A percentile compares a stretch with the other conserved stretches of the same genome.
These are phyloP conservation scores for Chlorella variabilis DNA, from an alignment of 163 green algal genomes.

Conservation along the genomic window DNA sequence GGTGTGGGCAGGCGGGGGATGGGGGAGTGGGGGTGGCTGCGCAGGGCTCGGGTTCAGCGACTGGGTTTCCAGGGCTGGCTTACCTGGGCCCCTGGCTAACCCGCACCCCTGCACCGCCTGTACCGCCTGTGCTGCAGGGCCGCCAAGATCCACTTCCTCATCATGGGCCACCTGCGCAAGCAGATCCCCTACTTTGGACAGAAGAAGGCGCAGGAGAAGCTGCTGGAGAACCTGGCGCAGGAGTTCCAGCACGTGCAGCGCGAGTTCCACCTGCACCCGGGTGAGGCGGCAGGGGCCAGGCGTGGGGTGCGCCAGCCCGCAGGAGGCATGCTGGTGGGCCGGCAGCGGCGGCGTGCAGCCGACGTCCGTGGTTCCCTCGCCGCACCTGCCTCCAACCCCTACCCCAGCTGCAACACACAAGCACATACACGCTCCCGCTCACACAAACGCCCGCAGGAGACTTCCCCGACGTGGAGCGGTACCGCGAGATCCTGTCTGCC, in stretches of 20 bases:
- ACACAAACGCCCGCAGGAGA: conserved; percentile 81
- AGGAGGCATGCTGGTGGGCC: neutral
- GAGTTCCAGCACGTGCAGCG: conserved; percentile 90
- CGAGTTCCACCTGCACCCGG: conserved; percentile 89
- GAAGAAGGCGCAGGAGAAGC: conserved; percentile 84
- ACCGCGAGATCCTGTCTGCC: conserved; percentile 82
- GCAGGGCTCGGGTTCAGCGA: too few relatives aligned
- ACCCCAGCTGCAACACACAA: neutral
- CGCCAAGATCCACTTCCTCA: conserved; percentile 91
- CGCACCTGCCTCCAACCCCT: neutral
- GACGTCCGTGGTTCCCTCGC: neutral
- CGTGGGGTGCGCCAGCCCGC: neutral
- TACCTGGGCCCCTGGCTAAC: too few relatives aligned
- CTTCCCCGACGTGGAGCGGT: conserved; percentile 90
- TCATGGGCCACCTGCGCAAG: conserved; percentile 91
- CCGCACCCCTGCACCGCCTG: too few relatives aligned
- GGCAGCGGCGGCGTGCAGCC: neutral
- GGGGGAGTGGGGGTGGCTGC: too few relatives aligned
- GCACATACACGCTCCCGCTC: neutral
- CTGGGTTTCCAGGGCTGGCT: too few relatives aligned
- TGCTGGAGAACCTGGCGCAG: conserved; percentile 78
- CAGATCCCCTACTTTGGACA: conserved; percentile 94
- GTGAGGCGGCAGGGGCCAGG: conserved; percentile 43
- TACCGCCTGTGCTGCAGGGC: conserved; percentile 47
- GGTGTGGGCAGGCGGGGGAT: neutral